Evolutionary conservation across 2,329 filamentous ascomycete genomes (phyloP), one percentile per base, ranked within the genome.

Genomic region (Fusarium musae): DNA sequence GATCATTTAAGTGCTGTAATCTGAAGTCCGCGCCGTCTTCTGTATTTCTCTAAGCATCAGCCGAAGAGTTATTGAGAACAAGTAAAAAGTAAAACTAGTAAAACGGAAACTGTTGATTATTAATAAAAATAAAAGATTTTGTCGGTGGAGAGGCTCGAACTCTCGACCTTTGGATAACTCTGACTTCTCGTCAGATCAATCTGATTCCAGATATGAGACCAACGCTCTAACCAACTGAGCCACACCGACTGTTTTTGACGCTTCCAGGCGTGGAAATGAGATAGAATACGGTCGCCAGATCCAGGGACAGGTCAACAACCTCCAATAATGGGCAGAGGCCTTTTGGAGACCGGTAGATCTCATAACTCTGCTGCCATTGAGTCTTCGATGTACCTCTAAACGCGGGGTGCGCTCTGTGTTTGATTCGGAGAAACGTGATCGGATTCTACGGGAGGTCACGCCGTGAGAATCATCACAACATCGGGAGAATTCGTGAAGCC

Each of bases 191-290:
- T 32, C 72, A 77, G 59, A 63, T 77, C 75, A 77, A 67, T 54
- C 65, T 67, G 21, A 52, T 46, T 37, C 7, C 42, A 62, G 37
- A 64, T 77, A 77, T 77, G 75, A 77, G 75, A 77, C 75, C 75
- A 77, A 77, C 75, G 75, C 75, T 77, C 75, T 77, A 77, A 72
- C 75, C 75, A 77, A 75, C 75, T 77, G 75, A 77, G 76, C 76
- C 74, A 78, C 71, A 73, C 76, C 70, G 70, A 78, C 76, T 34
- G 42, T 28, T 57, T 69, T 63, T 36, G 65, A 74, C 74, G 68
- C 11, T 44, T 12, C 17, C 17, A 23, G 21, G 7, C 10, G 7
- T 9, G 3, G 21, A 62, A 67, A 50, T n/a, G 2, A 9, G 19
- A 2, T 7, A 62, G 15, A 77, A 66, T 44, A 56, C 42, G 19